phyloP scores from a whole-genome alignment of 1,139 yeast species.

The Kurtzmaniella quercitrusa region DNA sequence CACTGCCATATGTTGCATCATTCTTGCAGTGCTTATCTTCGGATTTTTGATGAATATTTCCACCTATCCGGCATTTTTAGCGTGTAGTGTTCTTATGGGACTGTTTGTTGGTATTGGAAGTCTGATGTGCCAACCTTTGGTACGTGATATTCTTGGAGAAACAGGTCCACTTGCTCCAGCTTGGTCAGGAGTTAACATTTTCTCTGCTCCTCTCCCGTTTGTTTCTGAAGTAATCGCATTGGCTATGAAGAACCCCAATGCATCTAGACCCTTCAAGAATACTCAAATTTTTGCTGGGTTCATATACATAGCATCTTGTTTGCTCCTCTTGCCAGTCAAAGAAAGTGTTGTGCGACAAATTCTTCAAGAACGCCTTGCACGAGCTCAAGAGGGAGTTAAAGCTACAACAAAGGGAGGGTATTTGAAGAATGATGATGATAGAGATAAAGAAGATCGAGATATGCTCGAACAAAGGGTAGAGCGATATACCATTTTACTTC shows the following conservation, averaged over 20 bases:
- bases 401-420: conserved; percentile 8
- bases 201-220: conserved; percentile 40
- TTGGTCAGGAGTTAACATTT: conserved; percentile 54
- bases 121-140: conserved; percentile 56
- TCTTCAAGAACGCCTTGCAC: conserved; percentile 11
- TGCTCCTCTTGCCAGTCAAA: conserved; percentile 28
- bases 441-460: neutral
- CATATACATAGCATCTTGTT: conserved; percentile 31
- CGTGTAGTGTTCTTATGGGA: conserved; percentile 53
- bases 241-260: conserved; percentile 26
- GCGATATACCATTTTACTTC: neutral
- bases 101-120: conserved; percentile 59
- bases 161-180: conserved; percentile 51
- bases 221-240: conserved; percentile 51
- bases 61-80: conserved; percentile 45
- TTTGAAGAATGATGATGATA: conserved; percentile 7
- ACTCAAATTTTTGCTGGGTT: conserved; percentile 60
- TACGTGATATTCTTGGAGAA: conserved; percentile 45
- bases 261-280: conserved; percentile 46
- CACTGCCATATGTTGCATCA: conserved; percentile 28
- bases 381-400: conserved; percentile 9
- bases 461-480: neutral
- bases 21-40: conserved; percentile 33
- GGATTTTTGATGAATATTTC: conserved; percentile 55
- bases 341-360: conserved; percentile 24